phyloP scores from a whole-genome alignment of 2,329 filamentous ascomycete genomes.

The Cercospora sp. region DNA sequence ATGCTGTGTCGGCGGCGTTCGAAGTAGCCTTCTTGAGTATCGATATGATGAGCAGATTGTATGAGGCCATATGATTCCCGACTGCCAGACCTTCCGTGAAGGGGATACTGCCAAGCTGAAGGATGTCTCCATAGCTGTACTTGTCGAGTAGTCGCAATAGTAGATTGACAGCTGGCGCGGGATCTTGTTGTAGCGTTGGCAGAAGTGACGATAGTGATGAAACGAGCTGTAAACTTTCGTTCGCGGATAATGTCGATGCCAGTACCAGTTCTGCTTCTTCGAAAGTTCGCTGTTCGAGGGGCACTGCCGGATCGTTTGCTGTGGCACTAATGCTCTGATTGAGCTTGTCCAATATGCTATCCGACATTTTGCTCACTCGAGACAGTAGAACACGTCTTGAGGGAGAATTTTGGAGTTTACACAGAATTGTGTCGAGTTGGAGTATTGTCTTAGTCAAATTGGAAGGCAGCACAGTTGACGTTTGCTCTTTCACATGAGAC shows the following conservation, averaged over 20 bases:
- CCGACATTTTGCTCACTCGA: slow-evolving; percentile 18
- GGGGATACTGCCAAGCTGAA: slow-evolving; percentile 40
- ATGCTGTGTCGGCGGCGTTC: slow-evolving; percentile 56
- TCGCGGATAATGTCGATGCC: slow-evolving; percentile 40
- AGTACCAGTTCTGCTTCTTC: slow-evolving; percentile 53
- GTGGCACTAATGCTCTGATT: slow-evolving; percentile 23
- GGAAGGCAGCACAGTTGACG: slow-evolving; percentile 14
- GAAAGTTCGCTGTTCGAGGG: slow-evolving; percentile 51
- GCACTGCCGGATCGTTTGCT: slow-evolving; percentile 19
- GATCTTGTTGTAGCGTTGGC: slow-evolving; percentile 58
- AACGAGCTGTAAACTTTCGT: slow-evolving; percentile 40
- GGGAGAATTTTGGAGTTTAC: background rate
- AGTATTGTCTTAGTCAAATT: background rate
- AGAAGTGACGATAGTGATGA: slow-evolving; percentile 53
- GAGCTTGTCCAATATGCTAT: slow-evolving; percentile 20
- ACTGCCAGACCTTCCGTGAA: slow-evolving; percentile 57
- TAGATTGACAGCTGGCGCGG: slow-evolving; percentile 55
- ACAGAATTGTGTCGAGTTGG: background rate
- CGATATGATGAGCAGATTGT: slow-evolving; percentile 58
- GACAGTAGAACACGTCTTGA: background rate
- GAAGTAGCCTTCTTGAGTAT: slow-evolving; percentile 58
- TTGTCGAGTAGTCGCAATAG: slow-evolving; percentile 52
- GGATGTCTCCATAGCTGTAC: slow-evolving; percentile 53
- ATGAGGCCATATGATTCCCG: slow-evolving; percentile 45
- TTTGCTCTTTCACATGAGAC: slow-evolving; percentile 4